Conservation (phyloP, 768 basidiomycete genomes). For the Tephrocybe sp. region DNA sequence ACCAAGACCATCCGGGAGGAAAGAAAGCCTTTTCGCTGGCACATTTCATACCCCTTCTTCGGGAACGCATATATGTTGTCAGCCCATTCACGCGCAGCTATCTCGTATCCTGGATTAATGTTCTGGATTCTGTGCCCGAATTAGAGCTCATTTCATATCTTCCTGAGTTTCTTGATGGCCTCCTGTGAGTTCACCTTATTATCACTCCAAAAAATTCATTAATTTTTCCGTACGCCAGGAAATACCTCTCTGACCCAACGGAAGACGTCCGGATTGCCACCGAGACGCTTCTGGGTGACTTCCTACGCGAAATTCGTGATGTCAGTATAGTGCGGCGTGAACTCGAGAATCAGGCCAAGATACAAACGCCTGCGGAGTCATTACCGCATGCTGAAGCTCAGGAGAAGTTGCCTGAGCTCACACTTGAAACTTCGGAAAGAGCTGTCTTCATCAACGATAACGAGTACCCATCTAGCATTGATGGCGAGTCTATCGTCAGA, state of each 20-base stretch:
- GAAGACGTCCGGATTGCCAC: conserved; percentile 92
- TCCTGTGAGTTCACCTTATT: conserved; percentile 58
- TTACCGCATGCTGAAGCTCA: conserved; percentile 39
- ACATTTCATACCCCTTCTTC: conserved; percentile 90
- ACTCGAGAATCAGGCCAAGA: conserved; percentile 51
- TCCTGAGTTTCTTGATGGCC: conserved; percentile 91
- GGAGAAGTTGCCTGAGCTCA: conserved; percentile 60
- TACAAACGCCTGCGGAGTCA: conserved; percentile 39
- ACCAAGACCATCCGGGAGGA: conserved; percentile 38
- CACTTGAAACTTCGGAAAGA: conserved; percentile 54
- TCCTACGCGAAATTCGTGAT: conserved; percentile 86
- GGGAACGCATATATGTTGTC: conserved; percentile 91
- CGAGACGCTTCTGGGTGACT: conserved; percentile 84
- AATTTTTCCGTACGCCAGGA: conserved; percentile 43
- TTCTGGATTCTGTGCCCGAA: conserved; percentile 95
- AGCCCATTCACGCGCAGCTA: conserved; percentile 95
- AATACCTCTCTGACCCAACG: conserved; percentile 93
- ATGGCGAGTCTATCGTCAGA: conserved; percentile 38
- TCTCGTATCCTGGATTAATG: conserved; percentile 95
- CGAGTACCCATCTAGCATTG: conserved; percentile 38
- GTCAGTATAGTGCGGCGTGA: conserved; percentile 74
- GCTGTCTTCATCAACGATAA: conserved; percentile 55
- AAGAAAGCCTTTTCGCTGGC: conserved; percentile 90
- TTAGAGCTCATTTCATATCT: conserved; percentile 92
- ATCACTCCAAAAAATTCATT: conserved; percentile 1